These are phyloP conservation scores for Basipetospora chlamydospora DNA, from an alignment of 2,329 filamentous ascomycete genomes.

Conservation along the genomic window DNA sequence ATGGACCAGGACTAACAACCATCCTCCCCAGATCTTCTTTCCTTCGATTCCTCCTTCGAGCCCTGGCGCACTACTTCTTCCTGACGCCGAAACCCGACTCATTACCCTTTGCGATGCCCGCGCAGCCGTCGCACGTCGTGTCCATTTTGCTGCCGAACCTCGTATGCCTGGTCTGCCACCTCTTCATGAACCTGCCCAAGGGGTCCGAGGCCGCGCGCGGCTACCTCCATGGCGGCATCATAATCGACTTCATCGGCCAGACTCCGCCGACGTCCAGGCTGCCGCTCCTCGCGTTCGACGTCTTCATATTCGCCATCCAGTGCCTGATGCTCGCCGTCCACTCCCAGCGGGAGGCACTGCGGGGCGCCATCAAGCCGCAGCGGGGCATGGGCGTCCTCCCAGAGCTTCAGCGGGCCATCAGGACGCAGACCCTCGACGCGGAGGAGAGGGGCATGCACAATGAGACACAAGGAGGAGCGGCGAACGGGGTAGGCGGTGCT, in stretches of 20 bases:
- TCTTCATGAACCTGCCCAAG: constrained; percentile 36
- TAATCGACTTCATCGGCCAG: constrained; percentile 56
- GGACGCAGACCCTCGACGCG: constrained; percentile 35
- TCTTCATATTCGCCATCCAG: constrained; percentile 41
- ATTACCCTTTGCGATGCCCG: constrained; percentile 39
- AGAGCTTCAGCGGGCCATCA: constrained; percentile 1
- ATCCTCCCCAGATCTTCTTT: constrained; percentile 42
- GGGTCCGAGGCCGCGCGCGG: constrained; percentile 48
- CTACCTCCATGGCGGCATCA: constrained; percentile 52
- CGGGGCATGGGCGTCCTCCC: constrained; percentile 5
- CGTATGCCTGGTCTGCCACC: constrained; percentile 45
- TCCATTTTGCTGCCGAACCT: constrained; percentile 43
- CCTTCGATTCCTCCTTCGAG: constrained; percentile 44
- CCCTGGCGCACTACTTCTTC: constrained; percentile 45
- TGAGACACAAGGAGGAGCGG: too few relatives aligned
- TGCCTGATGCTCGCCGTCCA: constrained; percentile 51
- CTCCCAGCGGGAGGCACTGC: constrained; percentile 10
- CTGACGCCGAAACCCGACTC: constrained; percentile 47
- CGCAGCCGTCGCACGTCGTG: constrained; percentile 40
- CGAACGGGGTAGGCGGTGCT: too few relatives aligned
- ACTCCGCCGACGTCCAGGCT: constrained; percentile 42
- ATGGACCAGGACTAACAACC: constrained; percentile 10
- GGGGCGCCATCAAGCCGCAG: constrained; percentile 2
- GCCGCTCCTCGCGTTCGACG: constrained; percentile 40
- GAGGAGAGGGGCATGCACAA: constrained; percentile 29